These are phyloP conservation scores for Coniochaeta ligniaria DNA, from an alignment of 2,329 filamentous ascomycete genomes.

Conservation along the genomic window DNA sequence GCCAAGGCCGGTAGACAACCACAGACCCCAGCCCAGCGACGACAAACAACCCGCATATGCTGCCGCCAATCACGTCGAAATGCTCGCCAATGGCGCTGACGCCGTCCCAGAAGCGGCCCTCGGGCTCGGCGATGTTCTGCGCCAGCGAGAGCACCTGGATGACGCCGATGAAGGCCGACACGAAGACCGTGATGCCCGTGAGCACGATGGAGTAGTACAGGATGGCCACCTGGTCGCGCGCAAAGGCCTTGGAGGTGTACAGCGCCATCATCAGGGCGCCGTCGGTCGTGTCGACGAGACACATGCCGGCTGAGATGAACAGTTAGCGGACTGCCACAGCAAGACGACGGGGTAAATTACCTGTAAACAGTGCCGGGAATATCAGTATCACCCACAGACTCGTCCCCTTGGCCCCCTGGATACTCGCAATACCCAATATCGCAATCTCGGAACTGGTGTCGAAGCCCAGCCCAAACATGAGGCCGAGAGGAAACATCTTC, in stretches of 20 bases:
- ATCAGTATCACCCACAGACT: conserved; percentile 92
- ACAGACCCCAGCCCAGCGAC: conserved; percentile 69
- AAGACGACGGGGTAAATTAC: conserved; percentile 31
- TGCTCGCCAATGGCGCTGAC: conserved; percentile 69
- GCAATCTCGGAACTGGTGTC: conserved; percentile 95
- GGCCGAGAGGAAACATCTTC: conserved; percentile 93
- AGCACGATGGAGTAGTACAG: conserved; percentile 90
- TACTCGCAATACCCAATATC: conserved; percentile 78
- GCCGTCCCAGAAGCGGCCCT: conserved; percentile 84
- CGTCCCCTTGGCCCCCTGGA: conserved; percentile 80
- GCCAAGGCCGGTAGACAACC: conserved; percentile 73
- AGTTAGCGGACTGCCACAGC: conserved; percentile 2
- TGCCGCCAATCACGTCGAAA: conserved; percentile 80
- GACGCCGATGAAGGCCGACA: conserved; percentile 78
- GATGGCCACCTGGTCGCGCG: conserved; percentile 78
- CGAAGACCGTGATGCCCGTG: conserved; percentile 74
- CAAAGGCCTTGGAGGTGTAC: conserved; percentile 74
- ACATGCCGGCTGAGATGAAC: conserved; percentile 68
- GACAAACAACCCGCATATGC: conserved; percentile 79
- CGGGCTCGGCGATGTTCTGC: conserved; percentile 65
- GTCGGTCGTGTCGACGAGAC: conserved; percentile 84
- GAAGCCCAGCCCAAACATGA: conserved; percentile 88
- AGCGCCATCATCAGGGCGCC: conserved; percentile 92
- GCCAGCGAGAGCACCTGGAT: conserved; percentile 78
- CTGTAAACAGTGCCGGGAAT: conserved; percentile 83